phyloP scores from a whole-genome alignment of 192 early-diverging fungal genomes.

The Rhizophlyctis rosea region DNA sequence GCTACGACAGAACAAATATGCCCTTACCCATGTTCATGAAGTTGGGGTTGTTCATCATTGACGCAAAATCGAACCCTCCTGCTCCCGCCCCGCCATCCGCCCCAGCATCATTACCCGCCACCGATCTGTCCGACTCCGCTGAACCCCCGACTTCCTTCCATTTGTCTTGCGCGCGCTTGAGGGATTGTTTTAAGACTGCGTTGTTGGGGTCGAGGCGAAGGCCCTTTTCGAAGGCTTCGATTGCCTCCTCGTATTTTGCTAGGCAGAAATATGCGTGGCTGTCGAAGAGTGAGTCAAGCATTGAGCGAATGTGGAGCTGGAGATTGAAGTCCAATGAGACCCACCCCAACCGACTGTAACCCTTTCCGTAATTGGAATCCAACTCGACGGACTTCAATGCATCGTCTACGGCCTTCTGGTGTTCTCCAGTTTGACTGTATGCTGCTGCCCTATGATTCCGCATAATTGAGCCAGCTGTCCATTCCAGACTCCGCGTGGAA shows the following conservation, averaged over 20 bases:
- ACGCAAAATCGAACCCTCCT: slow-evolving; percentile 69
- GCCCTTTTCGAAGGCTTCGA: slow-evolving; percentile 87
- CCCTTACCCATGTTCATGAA: slow-evolving; percentile 85
- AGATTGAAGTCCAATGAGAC: background rate
- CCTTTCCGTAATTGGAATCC: slow-evolving; percentile 89
- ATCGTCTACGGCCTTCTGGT: slow-evolving; percentile 84
- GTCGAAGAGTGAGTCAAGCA: background rate
- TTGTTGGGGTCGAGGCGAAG: slow-evolving; percentile 76
- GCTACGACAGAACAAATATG: background rate
- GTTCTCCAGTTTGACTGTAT: slow-evolving; percentile 83
- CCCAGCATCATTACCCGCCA: slow-evolving; percentile 56
- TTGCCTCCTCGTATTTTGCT: slow-evolving; percentile 77
- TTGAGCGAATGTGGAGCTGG: background rate
- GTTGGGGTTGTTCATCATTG: slow-evolving; percentile 89
- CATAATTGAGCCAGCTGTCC: background rate
- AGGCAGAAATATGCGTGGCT: slow-evolving; percentile 91
- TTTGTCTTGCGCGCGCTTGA: slow-evolving; percentile 62
- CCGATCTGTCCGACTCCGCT: slow-evolving; percentile 1
- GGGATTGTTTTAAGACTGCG: slow-evolving; percentile 71
- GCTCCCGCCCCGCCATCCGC: slow-evolving; percentile 38
- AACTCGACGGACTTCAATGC: slow-evolving; percentile 78
- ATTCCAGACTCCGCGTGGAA: background rate
- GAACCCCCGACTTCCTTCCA: slow-evolving; percentile 18
- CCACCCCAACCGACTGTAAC: slow-evolving; percentile 86
- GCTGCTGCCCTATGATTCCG: slow-evolving; percentile 76